A percentile compares a stretch with the other conserved stretches of the same genome.
Evolutionary conservation across 495 filamentous ascomycete genomes (phyloP).

Genomic region (Bacidia gigantensis): DNA sequence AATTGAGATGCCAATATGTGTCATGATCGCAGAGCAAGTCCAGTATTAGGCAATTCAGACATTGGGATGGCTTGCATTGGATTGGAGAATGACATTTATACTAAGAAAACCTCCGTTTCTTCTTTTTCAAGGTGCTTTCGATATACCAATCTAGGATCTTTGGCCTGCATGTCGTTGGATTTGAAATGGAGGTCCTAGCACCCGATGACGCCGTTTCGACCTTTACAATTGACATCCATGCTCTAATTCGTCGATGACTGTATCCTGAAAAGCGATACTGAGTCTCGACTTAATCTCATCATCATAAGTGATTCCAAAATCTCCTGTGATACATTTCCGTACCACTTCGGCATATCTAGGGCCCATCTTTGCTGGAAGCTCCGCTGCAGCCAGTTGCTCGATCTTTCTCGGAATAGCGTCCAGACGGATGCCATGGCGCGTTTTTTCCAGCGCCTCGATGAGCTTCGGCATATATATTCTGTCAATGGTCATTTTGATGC

Average conservation of each 20-base stretch:
- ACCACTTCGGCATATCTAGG: background rate
- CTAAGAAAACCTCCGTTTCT: background rate
- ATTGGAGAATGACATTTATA: background rate
- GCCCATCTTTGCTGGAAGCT: background rate
- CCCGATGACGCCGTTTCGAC: background rate
- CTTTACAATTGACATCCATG: background rate
- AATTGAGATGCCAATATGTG: no score
- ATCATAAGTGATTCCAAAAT: background rate
- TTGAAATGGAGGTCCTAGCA: background rate
- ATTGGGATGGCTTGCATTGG: background rate
- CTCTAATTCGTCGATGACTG: background rate
- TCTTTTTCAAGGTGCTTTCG: background rate
- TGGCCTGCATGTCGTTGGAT: background rate
- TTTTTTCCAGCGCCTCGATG: background rate
- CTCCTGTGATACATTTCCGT: background rate
- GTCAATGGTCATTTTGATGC: constrained; percentile 20
- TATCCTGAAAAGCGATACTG: background rate
- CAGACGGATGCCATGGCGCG: background rate
- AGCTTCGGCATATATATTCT: background rate
- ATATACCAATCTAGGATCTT: background rate
- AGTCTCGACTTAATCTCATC: background rate
- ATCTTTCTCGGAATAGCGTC: background rate
- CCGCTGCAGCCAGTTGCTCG: background rate
- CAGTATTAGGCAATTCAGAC: no score
- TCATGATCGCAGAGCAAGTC: no score